Percentiles rank a stretch among this genome's conserved stretches.
These are phyloP conservation scores for Sambucus nigra DNA, from an alignment of 129 eudicot species.

Conservation along the genomic window DNA sequence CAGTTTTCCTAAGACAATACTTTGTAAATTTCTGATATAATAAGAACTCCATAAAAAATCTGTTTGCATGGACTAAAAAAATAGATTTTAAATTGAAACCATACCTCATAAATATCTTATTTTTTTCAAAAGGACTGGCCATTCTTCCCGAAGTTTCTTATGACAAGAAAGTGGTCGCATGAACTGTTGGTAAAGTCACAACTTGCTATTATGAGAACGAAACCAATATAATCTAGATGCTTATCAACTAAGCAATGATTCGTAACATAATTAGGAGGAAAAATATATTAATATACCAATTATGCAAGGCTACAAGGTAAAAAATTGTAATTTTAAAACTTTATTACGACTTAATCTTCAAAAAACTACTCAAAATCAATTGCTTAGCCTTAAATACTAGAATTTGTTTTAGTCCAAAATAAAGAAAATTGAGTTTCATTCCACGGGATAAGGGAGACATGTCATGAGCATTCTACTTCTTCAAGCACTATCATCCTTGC, in stretches of 20 bases:
- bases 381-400: no score
- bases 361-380: no score
- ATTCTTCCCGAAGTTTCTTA: constrained; percentile 81
- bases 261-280: not conserved
- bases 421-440: no score
- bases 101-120: constrained; percentile 83
- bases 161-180: constrained; percentile 87
- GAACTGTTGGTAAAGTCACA: constrained; percentile 46
- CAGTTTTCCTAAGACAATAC: constrained; percentile 76
- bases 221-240: not conserved
- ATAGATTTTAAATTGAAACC: not conserved
- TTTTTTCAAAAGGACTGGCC: constrained; percentile 71
- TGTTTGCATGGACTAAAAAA: not conserved
- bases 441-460: no score
- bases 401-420: no score
- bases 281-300: not conserved
- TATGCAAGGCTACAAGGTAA: no score
- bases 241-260: not conserved
- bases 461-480: no score
- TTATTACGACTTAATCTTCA: no score
- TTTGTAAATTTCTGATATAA: constrained; percentile 69
- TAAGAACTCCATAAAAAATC: constrained; percentile 8
- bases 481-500: no score
- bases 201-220: constrained; percentile 5
- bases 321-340: no score